Evolutionary conservation across 805 yeast genomes (phyloP), one percentile per base, ranked within the genome.

Genomic region (Grigorovia yakushimaensis): DNA sequence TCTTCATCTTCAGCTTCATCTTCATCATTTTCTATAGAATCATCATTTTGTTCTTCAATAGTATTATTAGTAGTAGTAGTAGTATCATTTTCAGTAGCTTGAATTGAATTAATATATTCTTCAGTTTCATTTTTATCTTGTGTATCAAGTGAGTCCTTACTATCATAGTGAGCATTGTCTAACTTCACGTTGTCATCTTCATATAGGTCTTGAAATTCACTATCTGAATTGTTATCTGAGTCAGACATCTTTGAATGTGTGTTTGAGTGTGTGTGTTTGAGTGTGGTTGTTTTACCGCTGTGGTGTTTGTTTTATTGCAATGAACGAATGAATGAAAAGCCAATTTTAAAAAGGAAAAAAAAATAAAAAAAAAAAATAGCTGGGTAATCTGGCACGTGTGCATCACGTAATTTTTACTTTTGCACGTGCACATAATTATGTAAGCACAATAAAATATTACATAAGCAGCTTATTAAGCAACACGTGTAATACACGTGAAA

Each of bases 161-260:
- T 20, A 23, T 40, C n/a, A 9, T 41, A 24, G 15, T 41, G 43
- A 30, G 43, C 24, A 40, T n/a, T n/a, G 33, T 27, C 33, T 27
- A 27, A 10, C 13, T 27, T 27, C 33, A 27, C 9, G 33, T 4
- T 27, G 33, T 27, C 33, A 27, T 27, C 33, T 27, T 27, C 33
- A 7, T 42, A 42, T 35, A 42, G 20, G 33, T 42, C 44, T 27
- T 42, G 39, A 21, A 35, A 42, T 17, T 42, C 44, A 21, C 41
- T 45, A 10, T 21, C 41, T 4, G 41, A 27, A 15, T 22, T 17
- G 5, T 27, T 5, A 10, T 40, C 18, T 9, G 11, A 17, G 5
- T 40, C 42, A 24, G 42, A 40, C 42, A 40, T 40, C 35, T 13
- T 40, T n/a, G n/a, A n/a, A n/a, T n/a, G n/a, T n/a, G n/a, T n/a